Conservation (phyloP, 2,329 filamentous ascomycete genomes). For the Rhexocercosporidium sp. region DNA sequence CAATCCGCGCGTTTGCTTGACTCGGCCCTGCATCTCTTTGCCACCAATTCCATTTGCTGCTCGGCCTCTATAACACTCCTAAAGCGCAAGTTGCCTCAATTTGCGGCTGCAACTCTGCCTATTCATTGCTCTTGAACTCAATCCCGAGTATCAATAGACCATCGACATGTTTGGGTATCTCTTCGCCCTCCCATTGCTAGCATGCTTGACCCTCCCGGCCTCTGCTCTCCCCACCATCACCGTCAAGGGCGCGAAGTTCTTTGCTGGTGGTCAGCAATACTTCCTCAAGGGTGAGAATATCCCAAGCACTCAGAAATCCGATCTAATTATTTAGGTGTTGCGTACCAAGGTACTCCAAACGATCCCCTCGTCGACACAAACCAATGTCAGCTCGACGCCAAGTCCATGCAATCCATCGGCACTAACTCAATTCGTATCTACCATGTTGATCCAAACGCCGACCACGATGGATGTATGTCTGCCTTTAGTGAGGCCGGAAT, state of each 20-base stretch:
- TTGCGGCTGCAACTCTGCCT: not conserved
- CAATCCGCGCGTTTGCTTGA: not conserved
- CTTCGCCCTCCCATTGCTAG: conserved; percentile 21
- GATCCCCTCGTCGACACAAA: conserved; percentile 78
- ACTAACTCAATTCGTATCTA: conserved; percentile 87
- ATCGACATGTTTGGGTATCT: conserved; percentile 28
- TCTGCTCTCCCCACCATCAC: conserved; percentile 34
- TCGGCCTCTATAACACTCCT: not conserved
- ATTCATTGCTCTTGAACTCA: not conserved
- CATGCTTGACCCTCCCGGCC: conserved; percentile 18
- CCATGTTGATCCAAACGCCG: conserved; percentile 73
- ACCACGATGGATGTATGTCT: conserved; percentile 82
- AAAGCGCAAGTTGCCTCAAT: not conserved
- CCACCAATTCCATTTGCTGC: not conserved
- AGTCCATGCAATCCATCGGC: conserved; percentile 78
- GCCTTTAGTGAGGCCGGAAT: conserved; percentile 80
- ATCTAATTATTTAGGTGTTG: conserved; percentile 63
- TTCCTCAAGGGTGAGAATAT: conserved; percentile 43
- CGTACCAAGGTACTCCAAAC: conserved; percentile 68
- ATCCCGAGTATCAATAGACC: not conserved
- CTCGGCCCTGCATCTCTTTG: not conserved
- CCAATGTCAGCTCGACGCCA: conserved; percentile 77
- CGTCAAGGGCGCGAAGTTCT: conserved; percentile 39
- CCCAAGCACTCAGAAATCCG: conserved; percentile 59
- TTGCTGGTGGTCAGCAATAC: conserved; percentile 37